Evolutionary conservation across 495 filamentous ascomycete genomes (phyloP), one percentile per base, ranked within the genome.

Genomic region (Apiosordaria backusii): DNA sequence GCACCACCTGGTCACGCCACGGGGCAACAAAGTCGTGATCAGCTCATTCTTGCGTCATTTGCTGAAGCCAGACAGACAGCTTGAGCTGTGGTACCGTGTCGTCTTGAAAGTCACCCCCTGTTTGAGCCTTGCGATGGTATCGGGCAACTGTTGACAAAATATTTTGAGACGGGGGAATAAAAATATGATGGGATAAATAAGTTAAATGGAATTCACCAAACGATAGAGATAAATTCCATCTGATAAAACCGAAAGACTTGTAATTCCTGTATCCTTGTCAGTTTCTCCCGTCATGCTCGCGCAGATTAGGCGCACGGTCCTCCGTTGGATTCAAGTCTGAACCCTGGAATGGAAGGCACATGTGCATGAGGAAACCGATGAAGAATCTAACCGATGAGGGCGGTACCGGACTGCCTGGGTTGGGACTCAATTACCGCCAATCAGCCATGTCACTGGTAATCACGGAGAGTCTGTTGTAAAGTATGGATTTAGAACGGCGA

Each of bases 1-100:
- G 35, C 35, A 45, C 35, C 35, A 45, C 35, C 35, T 18, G 22
- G 52, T 25, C 25, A 24, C 25, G 25, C 25, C 21, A 59, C 15
- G 57, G 24, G 57, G 22, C 1, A 59, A 7, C 29, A 45, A n/a
- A 40, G 26, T 19, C 29, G n/a, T n/a, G 25, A 61, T 61, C 59
- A 40, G 59, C 59, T 27, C 16, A 61, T 61, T 61, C 19, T 61
- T 61, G 59, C 59, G 59, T 61, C 59, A 61, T 27, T 60, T 26
- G 22, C 35, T 45, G 35, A 45, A 45, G 35, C 35, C 35, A 45
- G 35, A 45, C 35, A 13, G 35, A 45, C 35, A 7, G 10, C 35
- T 45, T 45, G 13, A 45, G 35, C 35, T 45, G 35, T 45, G 4
- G 35, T 45, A 45, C 35, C 5, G 35, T 45, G 35, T 45, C 35